These are phyloP conservation scores for Amaranthus hypochondriacus DNA, from an alignment of 148 eudicot genomes.

Conservation along the genomic window DNA sequence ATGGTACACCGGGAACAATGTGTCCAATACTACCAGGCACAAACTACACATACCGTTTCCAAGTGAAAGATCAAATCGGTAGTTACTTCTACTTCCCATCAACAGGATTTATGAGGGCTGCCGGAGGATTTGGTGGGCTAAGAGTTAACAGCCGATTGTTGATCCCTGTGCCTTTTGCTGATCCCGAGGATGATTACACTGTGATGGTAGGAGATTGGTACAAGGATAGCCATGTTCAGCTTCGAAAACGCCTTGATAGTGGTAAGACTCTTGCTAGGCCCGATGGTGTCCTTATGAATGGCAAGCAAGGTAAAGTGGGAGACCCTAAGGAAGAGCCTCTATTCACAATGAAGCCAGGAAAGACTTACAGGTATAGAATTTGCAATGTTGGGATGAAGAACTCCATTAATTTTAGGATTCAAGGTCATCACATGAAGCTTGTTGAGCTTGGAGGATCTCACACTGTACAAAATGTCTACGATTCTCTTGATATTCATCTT, in stretches of 20 bases:
- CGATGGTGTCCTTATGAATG: constrained; percentile 57
- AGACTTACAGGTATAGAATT: constrained; percentile 56
- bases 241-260: constrained; percentile 38
- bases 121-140: constrained; percentile 53
- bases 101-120: constrained; percentile 38
- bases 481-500: constrained; percentile 58
- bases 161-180: constrained; percentile 54
- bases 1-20: constrained; percentile 51
- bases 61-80: constrained; percentile 69
- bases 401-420: constrained; percentile 51
- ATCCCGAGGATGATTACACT: constrained; percentile 53
- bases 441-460: constrained; percentile 74
- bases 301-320: constrained; percentile 38
- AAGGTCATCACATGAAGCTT: constrained; percentile 48
- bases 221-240: constrained; percentile 34
- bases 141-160: constrained; percentile 41
- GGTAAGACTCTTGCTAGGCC: constrained; percentile 54
- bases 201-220: constrained; percentile 69
- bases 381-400: constrained; percentile 68
- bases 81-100: constrained; percentile 50
- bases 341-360: constrained; percentile 44
- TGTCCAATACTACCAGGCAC: constrained; percentile 58
- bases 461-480: constrained; percentile 51
- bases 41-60: constrained; percentile 61
- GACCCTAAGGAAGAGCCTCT: constrained; percentile 27